Evolutionary conservation across 768 basidiomycete species (phyloP).

Genomic region (Dictyophora rubrovolvata): DNA sequence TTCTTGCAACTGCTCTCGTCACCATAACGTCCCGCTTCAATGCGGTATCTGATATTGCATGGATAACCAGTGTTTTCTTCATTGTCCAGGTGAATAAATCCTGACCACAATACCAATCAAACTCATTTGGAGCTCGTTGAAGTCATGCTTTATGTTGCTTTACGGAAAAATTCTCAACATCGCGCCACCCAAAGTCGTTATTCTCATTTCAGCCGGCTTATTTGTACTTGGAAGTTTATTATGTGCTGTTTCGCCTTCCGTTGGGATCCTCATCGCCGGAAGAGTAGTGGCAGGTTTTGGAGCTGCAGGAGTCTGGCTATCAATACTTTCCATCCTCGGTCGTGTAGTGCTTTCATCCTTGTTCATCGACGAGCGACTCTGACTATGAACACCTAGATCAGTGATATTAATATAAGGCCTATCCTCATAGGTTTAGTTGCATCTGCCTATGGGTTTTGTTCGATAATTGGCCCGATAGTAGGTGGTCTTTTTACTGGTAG

Average conservation of each 20-base stretch:
- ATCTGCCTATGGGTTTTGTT: slow-evolving; percentile 5
- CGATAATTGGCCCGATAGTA: slow-evolving; percentile 10
- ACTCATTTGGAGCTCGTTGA: slow-evolving; percentile 10
- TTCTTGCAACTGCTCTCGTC: slow-evolving; percentile 17
- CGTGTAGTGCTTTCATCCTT: background rate
- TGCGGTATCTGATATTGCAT: slow-evolving; percentile 20
- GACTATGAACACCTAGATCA: slow-evolving; percentile 4
- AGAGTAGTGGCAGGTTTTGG: slow-evolving; percentile 12
- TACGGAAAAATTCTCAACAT: slow-evolving; percentile 23
- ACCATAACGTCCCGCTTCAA: slow-evolving; percentile 22
- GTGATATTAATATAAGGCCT: background rate
- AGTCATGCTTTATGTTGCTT: slow-evolving; percentile 18
- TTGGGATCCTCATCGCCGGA: slow-evolving; percentile 10
- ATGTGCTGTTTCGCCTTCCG: slow-evolving; percentile 10
- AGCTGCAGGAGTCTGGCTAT: slow-evolving; percentile 10
- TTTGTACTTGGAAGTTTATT: slow-evolving; percentile 13
- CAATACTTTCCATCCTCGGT: slow-evolving; percentile 8
- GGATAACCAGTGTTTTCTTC: slow-evolving; percentile 16
- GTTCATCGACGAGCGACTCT: background rate
- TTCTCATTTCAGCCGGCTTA: slow-evolving; percentile 7
- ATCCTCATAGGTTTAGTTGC: slow-evolving; percentile 10
- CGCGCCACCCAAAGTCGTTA: slow-evolving; percentile 22
- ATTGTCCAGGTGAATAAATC: slow-evolving; percentile 3
- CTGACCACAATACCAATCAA: slow-evolving; percentile 2
- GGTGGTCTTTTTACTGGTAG: slow-evolving; percentile 11